phyloP scores from a whole-genome alignment of 2,329 filamentous ascomycete genomes.

The Bipolaris victoriae region DNA sequence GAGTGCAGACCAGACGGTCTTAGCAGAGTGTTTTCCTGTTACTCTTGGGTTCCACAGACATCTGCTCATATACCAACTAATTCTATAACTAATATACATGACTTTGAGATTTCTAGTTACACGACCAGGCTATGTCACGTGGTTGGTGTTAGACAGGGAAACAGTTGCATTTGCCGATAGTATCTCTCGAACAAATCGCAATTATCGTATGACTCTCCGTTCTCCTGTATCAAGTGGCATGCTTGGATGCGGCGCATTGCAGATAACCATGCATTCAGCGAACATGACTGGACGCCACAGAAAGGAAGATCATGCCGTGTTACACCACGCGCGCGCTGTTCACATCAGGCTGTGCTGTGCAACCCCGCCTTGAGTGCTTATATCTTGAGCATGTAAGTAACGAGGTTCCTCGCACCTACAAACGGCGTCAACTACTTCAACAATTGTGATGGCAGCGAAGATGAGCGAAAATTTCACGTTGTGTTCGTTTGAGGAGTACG shows the following conservation, averaged over 20 bases:
- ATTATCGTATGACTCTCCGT: neutral
- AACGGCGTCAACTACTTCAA: too few relatives aligned
- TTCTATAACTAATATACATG: too few relatives aligned
- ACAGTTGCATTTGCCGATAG: too few relatives aligned
- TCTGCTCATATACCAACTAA: too few relatives aligned
- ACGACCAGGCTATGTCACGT: too few relatives aligned
- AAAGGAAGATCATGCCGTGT: neutral
- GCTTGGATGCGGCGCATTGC: neutral
- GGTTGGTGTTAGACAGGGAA: too few relatives aligned
- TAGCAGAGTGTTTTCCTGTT: too few relatives aligned
- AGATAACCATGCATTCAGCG: neutral
- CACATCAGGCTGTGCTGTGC: conserved; percentile 10
- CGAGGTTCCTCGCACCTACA: neutral
- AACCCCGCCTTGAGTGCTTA: conserved; percentile 8
- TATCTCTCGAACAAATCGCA: too few relatives aligned
- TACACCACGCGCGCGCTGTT: neutral
- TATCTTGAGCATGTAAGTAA: neutral
- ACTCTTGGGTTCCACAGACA: too few relatives aligned
- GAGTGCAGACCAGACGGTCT: too few relatives aligned
- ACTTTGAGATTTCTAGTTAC: too few relatives aligned
- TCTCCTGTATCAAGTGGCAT: neutral
- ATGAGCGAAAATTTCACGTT: conserved; percentile 9
- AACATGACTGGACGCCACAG: conserved; percentile 5
- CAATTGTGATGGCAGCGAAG: neutral
- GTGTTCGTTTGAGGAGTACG: conserved; percentile 21